These are phyloP conservation scores for Artemisia tridentata DNA, from an alignment of 129 eudicot species.

Conservation along the genomic window DNA sequence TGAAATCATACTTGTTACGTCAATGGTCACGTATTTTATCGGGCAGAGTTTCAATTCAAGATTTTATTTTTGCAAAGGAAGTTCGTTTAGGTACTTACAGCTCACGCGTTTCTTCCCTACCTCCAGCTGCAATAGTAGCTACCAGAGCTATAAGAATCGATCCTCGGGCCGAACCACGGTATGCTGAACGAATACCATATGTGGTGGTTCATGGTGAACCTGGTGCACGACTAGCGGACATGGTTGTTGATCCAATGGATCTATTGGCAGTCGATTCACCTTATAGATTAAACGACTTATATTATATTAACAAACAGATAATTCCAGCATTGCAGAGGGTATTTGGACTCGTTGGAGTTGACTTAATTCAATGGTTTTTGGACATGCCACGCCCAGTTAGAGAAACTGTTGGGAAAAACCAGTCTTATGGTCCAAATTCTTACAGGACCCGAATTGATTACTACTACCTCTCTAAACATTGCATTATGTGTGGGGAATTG, in stretches of 20 bases:
- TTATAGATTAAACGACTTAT: constrained; percentile 75
- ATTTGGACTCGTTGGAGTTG: constrained; percentile 87
- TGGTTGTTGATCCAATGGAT: constrained; percentile 84
- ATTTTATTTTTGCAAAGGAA: constrained; percentile 92
- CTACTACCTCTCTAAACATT: constrained; percentile 77
- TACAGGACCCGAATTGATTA: constrained; percentile 74
- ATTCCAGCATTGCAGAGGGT: constrained; percentile 90
- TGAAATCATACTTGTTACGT: constrained; percentile 63
- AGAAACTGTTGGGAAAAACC: constrained; percentile 59
- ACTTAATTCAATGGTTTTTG: constrained; percentile 70
- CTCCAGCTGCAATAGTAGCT: constrained; percentile 98
- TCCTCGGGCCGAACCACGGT: constrained; percentile 96
- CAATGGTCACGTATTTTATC: constrained; percentile 88
- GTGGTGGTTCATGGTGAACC: constrained; percentile 95
- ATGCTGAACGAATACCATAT: constrained; percentile 85
- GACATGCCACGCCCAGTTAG: constrained; percentile 81
- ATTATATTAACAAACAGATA: constrained; percentile 90
- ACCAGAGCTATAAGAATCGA: constrained; percentile 79
- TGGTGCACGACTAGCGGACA: constrained; percentile 82
- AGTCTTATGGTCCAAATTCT: constrained; percentile 39
- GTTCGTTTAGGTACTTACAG: constrained; percentile 89
- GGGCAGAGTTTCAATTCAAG: constrained; percentile 77
- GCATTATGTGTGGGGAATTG: constrained; percentile 77
- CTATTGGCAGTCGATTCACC: constrained; percentile 79
- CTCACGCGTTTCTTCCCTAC: constrained; percentile 64